Base-by-base conservation (phyloP, 1,284 basidiomycete species). In the Marasmius tenuissimus region DNA sequence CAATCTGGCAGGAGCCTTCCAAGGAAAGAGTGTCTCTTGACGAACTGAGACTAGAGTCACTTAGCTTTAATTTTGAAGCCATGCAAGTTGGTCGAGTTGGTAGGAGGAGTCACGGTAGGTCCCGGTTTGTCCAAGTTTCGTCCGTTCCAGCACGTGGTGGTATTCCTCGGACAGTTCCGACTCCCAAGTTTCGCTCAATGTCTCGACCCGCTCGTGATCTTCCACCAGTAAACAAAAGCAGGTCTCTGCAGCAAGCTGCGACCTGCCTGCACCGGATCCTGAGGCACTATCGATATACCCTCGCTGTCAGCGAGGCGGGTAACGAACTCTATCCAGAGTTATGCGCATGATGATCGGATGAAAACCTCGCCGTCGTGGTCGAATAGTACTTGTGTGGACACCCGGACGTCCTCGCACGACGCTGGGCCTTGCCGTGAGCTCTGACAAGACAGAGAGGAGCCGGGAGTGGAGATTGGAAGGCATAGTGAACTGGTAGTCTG, bases 1-100 rank as follows among this genome's bases (percentile, higher is more conserved):
- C 34, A 60, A 18, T 20, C 18, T 3, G 20, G 34, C 65, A 38
- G 27, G 39, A 22, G 34, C 61, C 55, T 16, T 53, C 47, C 20
- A 58, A 48, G 6, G 6, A 63, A 56, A 39, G 63, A 60, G 38
- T 69, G 47, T 48, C 70, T 70, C 45, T 73, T 72, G 58, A 83
- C 65, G 6, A 76, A 73, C 20, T 68, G 72, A 22, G 82, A 83
- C 12, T 73, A 72, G 1, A 83, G 83, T 77, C 83, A 86, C 68
- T 85, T 85, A 58, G 77, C 72, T 14, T 84, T 85, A 64, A 85
- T 79, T 65, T 79, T 83, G 61, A 76, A 3, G 48, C 27, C 12
- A 6, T 20, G 18, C 18, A 6, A 27, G 48, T 20, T 1, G 11
- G 27, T 49, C 18, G 18, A 27, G 48, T 20, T 1, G 11, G 27